Evolutionary conservation across 345 rosid genomes (phyloP), one percentile per base, ranked within the genome.

Genomic region (Hibiscus mutabilis): DNA sequence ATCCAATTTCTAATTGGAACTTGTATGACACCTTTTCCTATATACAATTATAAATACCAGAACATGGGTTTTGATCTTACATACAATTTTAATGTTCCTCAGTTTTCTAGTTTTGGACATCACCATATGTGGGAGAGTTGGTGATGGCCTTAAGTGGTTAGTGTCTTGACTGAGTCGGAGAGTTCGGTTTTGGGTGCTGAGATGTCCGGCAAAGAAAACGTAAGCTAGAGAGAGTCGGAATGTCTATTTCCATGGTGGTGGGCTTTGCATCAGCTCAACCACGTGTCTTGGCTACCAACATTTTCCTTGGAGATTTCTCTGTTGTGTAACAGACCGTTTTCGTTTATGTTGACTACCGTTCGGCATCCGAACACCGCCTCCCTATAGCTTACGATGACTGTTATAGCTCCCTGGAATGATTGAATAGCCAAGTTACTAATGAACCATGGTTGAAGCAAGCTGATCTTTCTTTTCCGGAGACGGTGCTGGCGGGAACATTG

Each of bases 231-330:
- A 6, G 40, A 35, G 40, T 35, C 9, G 9, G 40, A 33, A 35
- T 35, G 81, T 85, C 69, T 89, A 86, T 60, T 89, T 84, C 42
- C 94, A 89, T 19, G 94, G 94, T 21, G 94, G 91, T 22, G 89
- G 88, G 2, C 86, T 89, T 62, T 86, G 86, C 81, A 76, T 85
- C 61, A 86, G 89, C 66, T 87, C 87, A 13, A 86, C 88, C 59
- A 79, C 84, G 0, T 86, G 89, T 88, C 57, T 76, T 14, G 94
- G 91, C 14, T 89, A 84, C 86, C 91, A 85, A 60, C 82, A 79
- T 46, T 89, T 31, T 86, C 77, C 86, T 89, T 11, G 89, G 88
- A n/a, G 87, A 83, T 68, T 74, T 89, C 37, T 76, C 82, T 14
- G 82, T 73, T 3, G 75, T 27, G 14, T 80, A 84, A 12, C 75